Percentiles rank a stretch among this genome's conserved stretches.
phyloP scores from a whole-genome alignment of 106 monocot species.

The Apostasia shenzhenica region DNA sequence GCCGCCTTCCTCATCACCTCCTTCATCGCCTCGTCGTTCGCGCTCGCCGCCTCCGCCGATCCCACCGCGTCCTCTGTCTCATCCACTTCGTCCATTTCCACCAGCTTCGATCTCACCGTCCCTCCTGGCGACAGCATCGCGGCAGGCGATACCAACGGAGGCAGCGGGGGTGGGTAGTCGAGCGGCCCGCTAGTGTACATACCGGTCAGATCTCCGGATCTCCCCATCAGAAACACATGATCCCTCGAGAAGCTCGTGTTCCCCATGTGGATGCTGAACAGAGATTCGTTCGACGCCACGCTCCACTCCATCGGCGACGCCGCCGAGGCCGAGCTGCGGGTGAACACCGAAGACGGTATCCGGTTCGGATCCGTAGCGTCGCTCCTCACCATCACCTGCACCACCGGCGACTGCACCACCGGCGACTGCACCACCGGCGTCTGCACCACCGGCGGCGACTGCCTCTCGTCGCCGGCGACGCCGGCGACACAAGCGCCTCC shows the following conservation, averaged over 20 bases:
- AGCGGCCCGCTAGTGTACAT: background rate
- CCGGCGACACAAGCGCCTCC: no score
- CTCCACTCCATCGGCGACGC: conserved; percentile 65
- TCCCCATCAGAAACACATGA: conserved; percentile 15
- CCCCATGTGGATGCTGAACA: conserved; percentile 72
- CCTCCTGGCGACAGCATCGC: background rate
- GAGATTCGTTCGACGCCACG: conserved; percentile 74
- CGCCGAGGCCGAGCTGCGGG: conserved; percentile 28
- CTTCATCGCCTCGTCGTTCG: conserved; percentile 33
- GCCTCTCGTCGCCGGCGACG: background rate
- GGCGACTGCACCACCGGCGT: background rate
- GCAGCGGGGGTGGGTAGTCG: background rate
- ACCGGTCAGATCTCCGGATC: conserved; percentile 34
- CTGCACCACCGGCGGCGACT: background rate
- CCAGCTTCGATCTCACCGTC: background rate
- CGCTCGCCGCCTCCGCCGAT: background rate
- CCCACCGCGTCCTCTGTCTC: background rate
- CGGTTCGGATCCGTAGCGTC: conserved; percentile 52
- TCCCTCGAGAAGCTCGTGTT: conserved; percentile 34
- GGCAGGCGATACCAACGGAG: background rate
- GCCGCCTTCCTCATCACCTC: conserved; percentile 23
- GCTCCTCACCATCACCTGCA: conserved; percentile 21
- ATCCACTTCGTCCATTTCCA: background rate
- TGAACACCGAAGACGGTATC: conserved; percentile 61
- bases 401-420: conserved; percentile 14